Base-by-base conservation (phyloP, 2,329 filamentous ascomycete species). In the Aphanocladium album region DNA sequence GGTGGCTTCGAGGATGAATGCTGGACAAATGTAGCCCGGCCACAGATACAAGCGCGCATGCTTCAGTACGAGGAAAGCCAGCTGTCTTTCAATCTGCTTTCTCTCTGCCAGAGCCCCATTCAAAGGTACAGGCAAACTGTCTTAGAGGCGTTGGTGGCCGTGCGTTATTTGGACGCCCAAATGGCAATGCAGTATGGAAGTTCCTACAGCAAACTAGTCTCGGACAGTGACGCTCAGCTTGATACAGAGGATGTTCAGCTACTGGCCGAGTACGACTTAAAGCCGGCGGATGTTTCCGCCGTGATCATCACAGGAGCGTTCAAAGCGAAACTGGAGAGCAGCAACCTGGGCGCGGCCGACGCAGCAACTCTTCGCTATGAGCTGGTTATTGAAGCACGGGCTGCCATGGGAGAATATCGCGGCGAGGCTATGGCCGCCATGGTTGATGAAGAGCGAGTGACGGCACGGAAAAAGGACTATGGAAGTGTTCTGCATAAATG, bases 41-140 rank as follows among this genome's bases (percentile, higher is more conserved):
- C 84, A 0, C 82, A 87, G 9, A 88, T 96, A 58, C 74, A 85
- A 56, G 76, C 79, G 1, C 83, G 89, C 49, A 93, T 96, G 82
- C 73, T 80, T 9, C 80, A 84, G 62, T 86, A 88, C 64, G 83
- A 84, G 63, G 85, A 84, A 37, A 84, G 80, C 12, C 80, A 85
- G 57, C 81, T 90, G 33, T 83, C 87, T n/a, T 96, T 91, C 74
- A 92, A 85, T 64, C 83, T 96, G 41, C 79, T 96, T 53, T 87
- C 90, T 25, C 76, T 96, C 2, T 89, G 88, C 64, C 82, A 83
- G 61, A 89, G 88, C 61, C 87, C 90, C 0, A 72, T 89, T 1
- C 67, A 75, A 14, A 71, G 74, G 3, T 75, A 86, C 12, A 78
- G 69, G 61, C 82, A 62, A 71, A 74, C 73, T 5, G 76, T 87